These are phyloP conservation scores for Clonostachys sp. DNA, from an alignment of 2,329 filamentous ascomycete species.

Conservation along the genomic window DNA sequence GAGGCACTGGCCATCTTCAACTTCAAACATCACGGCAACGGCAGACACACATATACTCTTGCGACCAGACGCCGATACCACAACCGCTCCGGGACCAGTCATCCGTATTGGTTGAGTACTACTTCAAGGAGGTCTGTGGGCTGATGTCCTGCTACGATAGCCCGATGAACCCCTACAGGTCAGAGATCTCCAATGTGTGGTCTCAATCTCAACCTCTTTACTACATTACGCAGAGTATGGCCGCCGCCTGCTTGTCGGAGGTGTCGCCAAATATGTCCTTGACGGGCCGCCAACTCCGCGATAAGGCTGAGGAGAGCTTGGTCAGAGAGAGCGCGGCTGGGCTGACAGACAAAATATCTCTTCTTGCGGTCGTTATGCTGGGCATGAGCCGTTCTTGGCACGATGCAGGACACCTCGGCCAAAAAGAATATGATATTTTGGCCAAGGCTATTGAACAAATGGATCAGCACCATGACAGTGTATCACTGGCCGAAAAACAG, in stretches of 20 bases:
- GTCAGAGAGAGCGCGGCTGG: slow-evolving; percentile 34
- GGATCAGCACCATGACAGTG: too few relatives aligned
- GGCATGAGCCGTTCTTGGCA: slow-evolving; percentile 13
- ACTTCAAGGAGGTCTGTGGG: slow-evolving; percentile 57
- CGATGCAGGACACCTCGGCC: slow-evolving; percentile 10
- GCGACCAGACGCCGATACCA: neutral
- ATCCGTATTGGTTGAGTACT: slow-evolving; percentile 56
- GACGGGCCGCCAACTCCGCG: slow-evolving; percentile 39
- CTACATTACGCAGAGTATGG: slow-evolving; percentile 60
- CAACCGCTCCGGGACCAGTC: slow-evolving; percentile 28
- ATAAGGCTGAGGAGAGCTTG: slow-evolving; percentile 34
- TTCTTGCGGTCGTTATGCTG: slow-evolving; percentile 9
- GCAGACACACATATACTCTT: too few relatives aligned
- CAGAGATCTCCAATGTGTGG: slow-evolving; percentile 52
- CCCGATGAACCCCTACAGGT: slow-evolving; percentile 55
- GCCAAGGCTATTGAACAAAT: neutral
- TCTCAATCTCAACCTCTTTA: slow-evolving; percentile 53
- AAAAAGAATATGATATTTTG: slow-evolving; percentile 5
- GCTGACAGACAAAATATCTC: neutral
- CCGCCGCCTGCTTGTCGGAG: slow-evolving; percentile 54
- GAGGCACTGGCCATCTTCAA: too few relatives aligned
- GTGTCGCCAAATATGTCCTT: slow-evolving; percentile 37
- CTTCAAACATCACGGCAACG: too few relatives aligned
- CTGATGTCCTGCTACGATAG: slow-evolving; percentile 64
- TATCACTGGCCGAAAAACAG: too few relatives aligned